Evolutionary conservation across 1,284 basidiomycete species (phyloP), one percentile per base, ranked within the genome.

Genomic region (Microbotryomycetes sp.): DNA sequence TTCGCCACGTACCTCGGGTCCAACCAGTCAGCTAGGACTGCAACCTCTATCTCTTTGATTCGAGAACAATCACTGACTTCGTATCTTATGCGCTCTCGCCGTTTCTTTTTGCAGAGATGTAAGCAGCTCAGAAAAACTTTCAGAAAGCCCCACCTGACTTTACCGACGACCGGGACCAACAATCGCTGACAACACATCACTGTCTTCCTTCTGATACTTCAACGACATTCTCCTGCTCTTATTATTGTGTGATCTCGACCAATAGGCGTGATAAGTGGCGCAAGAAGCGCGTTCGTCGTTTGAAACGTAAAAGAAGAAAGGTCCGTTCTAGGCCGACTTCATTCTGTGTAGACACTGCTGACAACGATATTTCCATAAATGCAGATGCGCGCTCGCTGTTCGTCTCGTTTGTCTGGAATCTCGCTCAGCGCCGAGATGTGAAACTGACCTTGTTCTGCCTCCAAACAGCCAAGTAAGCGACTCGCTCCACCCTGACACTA

Each of bases 221-320:
- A n/a, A n/a, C 19, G 12, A 19, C 51, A 14, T 31, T 54, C 28
- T 7, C 15, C 51, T 31, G 16, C 51, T 22, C 14, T 29, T 29
- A 54, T 29, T n/a, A 25, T 22, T 19, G 36, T 42, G 9, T 42
- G 36, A 42, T 42, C 36, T 9, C 19, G 9, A 42, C 36, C 59
- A 63, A 64, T 60, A 72, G 67, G 72, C 69, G 72, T 68, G 70
- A 72, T 54, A 73, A 73, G 72, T 73, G 72, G 72, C 63, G 67
- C 57, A 73, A 73, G 72, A 73, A 73, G 71, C 71, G 72, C 63
- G 68, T 68, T 55, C 68, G 72, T 63, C 70, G 72, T 59, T 63
- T 73, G 52, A 73, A 72, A 59, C 70, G 72, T 56, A 73, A 73
- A 62, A 64, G 72, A 61, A 73, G 72, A 72, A 73, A 73, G 71